Conservation (phyloP, 1,139 yeast species). For the Hansenula anomala region DNA sequence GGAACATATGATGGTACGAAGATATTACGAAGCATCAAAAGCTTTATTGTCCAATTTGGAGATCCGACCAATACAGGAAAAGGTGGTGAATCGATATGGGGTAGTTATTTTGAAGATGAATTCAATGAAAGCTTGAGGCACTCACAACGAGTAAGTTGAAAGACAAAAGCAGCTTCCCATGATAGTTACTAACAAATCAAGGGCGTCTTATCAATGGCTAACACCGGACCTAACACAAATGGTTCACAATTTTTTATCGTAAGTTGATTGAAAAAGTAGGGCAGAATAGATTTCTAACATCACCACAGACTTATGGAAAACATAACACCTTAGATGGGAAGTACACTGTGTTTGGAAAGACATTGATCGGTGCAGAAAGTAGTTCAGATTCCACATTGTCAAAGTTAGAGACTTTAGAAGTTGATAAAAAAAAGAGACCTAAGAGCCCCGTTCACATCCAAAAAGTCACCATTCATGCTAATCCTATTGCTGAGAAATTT, state of each 20-base stretch:
- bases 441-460: conserved; percentile 30
- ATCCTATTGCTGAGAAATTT: conserved; percentile 21
- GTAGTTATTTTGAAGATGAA: conserved; percentile 46
- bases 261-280: conserved; percentile 7
- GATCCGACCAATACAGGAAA: conserved; percentile 47
- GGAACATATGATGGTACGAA: conserved; percentile 38
- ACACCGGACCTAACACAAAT: conserved; percentile 38
- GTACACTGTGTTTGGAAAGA: conserved; percentile 54
- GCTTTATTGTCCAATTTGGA: conserved; percentile 45
- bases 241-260: conserved; percentile 40
- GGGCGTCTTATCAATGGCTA: conserved; percentile 43
- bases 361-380: conserved; percentile 37
- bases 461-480: conserved; percentile 33
- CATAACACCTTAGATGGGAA: conserved; percentile 46
- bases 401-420: conserved; percentile 32
- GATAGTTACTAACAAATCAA: conserved; percentile 4
- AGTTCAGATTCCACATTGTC: conserved; percentile 30
- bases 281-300: background rate
- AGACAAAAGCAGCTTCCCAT: too few relatives aligned
- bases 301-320: conserved; percentile 27
- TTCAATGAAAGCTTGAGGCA: conserved; percentile 37
- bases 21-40: conserved; percentile 39
- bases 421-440: conserved; percentile 38
- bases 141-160: conserved; percentile 33
- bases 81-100: conserved; percentile 49